Conservation (phyloP, 495 filamentous ascomycete genomes). For the Cairneyella variabilis region DNA sequence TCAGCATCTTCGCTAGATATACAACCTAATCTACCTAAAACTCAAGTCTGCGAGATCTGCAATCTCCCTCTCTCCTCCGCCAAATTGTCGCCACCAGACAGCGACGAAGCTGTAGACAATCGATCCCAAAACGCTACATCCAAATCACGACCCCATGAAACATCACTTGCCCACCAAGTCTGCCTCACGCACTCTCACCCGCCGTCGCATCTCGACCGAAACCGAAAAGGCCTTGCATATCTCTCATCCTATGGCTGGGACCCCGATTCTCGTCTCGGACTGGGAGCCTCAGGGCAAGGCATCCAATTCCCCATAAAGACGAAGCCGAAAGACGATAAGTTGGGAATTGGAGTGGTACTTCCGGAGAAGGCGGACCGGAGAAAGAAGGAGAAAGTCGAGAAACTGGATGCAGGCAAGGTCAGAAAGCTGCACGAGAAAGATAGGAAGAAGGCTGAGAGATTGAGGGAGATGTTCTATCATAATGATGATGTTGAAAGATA, state of each 20-base stretch:
- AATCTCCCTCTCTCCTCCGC: slow-evolving; percentile 43
- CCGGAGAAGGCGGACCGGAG: slow-evolving; percentile 32
- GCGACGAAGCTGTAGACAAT: not conserved
- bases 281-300: slow-evolving; percentile 70
- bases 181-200: slow-evolving; percentile 77
- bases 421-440: slow-evolving; percentile 56
- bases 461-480: slow-evolving; percentile 64
- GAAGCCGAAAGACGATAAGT: slow-evolving; percentile 66
- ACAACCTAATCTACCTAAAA: not conserved
- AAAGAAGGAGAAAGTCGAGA: slow-evolving; percentile 49
- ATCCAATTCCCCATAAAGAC: slow-evolving; percentile 72
- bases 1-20: not conserved
- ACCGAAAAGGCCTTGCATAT: slow-evolving; percentile 67
- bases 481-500: slow-evolving; percentile 70
- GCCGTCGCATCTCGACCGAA: slow-evolving; percentile 79
- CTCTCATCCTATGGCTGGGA: slow-evolving; percentile 84
- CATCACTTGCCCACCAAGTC: slow-evolving; percentile 76
- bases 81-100: not conserved
- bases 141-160: slow-evolving; percentile 51
- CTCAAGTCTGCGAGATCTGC: slow-evolving; percentile 52
- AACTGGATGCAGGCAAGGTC: slow-evolving; percentile 67
- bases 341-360: slow-evolving; percentile 62
- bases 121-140: not conserved
- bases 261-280: slow-evolving; percentile 69
- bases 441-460: slow-evolving; percentile 56